These are phyloP conservation scores for Tagetes patula DNA, from an alignment of 129 eudicot genomes.

Conservation along the genomic window DNA sequence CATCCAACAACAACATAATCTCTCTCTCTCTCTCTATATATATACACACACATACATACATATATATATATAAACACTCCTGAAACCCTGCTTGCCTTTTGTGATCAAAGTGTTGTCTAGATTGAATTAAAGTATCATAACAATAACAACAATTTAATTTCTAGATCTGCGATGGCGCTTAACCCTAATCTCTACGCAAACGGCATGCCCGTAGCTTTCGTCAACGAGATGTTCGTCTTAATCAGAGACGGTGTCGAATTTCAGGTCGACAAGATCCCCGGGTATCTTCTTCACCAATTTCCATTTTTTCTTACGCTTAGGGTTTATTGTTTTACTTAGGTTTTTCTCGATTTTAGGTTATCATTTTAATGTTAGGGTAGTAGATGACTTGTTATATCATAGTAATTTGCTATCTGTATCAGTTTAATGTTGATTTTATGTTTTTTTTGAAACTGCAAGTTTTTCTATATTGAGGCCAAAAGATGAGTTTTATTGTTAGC, in stretches of 20 bases:
- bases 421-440: too few relatives aligned
- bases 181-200: slow-evolving; percentile 76
- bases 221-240: slow-evolving; percentile 81
- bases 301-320: background rate
- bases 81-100: background rate
- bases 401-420: background rate
- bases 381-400: background rate
- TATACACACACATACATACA: too few relatives aligned
- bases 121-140: background rate
- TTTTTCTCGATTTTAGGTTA: background rate
- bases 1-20: background rate
- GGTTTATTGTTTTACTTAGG: slow-evolving; percentile 22
- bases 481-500: background rate
- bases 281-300: slow-evolving; percentile 31
- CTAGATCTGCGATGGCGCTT: slow-evolving; percentile 50
- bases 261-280: slow-evolving; percentile 88
- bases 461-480: background rate
- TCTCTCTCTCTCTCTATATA: too few relatives aligned
- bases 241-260: slow-evolving; percentile 93
- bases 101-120: background rate
- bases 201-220: slow-evolving; percentile 91
- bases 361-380: background rate
- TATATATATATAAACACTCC: background rate
- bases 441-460: background rate
- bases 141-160: background rate